Evolutionary conservation across 306 rosid species (phyloP), one percentile per base, ranked within the genome.

Genomic region (Ziziphus jujuba): DNA sequence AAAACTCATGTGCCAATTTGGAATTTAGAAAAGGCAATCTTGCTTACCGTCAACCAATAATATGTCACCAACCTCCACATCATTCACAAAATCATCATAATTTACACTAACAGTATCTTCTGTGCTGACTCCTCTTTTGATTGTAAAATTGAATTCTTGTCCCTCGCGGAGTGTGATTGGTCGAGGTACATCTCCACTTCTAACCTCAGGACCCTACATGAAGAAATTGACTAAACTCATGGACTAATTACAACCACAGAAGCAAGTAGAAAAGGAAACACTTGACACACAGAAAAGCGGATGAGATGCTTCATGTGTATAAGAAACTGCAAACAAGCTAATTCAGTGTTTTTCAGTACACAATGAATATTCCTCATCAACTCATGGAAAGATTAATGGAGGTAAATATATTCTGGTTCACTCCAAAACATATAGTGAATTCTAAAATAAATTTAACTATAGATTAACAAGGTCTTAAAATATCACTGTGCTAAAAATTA

Each of bases 181-280:
- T 65, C 73, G 68, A 44, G 95, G 83, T 22, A 93, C 85, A 84
- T 93, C 98, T 60, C 97, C 97, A 65, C 98, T 84, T 75, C 98
- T 84, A 72, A 93, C 98, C 81, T 93, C 98, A 65, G 98, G 98
- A 73, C 98, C 98, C 98, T 93, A 80, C 72, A 44, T 24, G 78
- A 83, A 78, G 76, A 67, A 72, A 63, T 38, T 55, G 62, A 66
- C 34, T 8, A 51, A 38, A 35, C 34, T 43, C 24, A 71, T 43
- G 36, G 52, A 67, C 10, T 45, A 14, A 21, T 59, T 35, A 58
- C 59, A 52, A 36, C 58, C 58, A 52, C 28, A 71, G 36, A 65
- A 56, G 20, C 71, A 58, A 38, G 65, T 16, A 59, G 15, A 21
- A 59, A 31, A 59, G n/a, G 54, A 67, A 3, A 24, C 25, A 36